Conservation (phyloP, 2,329 filamentous ascomycete genomes). For the Cladosporium sp. region DNA sequence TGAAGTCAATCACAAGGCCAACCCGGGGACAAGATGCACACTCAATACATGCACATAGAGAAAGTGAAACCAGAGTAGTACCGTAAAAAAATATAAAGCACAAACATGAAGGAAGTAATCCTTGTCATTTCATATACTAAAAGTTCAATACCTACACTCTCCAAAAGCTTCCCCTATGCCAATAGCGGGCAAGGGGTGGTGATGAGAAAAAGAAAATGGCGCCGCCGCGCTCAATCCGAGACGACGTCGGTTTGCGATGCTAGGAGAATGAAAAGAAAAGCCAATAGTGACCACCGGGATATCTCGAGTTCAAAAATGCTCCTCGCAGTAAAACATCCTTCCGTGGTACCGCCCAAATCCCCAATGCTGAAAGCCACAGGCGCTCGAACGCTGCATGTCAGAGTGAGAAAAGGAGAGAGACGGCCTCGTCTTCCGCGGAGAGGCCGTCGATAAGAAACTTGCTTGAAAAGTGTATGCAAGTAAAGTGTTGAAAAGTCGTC, state of each 20-base stretch:
- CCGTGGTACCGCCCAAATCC: neutral
- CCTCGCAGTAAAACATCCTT: neutral
- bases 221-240: neutral
- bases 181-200: neutral
- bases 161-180: neutral
- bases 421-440: slow-evolving; percentile 10
- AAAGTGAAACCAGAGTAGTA: neutral
- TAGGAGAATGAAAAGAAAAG: neutral
- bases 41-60: neutral
- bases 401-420: neutral
- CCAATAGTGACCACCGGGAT: slow-evolving; percentile 4
- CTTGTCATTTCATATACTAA: slow-evolving; percentile 5
- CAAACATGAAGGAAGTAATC: neutral
- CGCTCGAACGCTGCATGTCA: slow-evolving; percentile 16
- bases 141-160: neutral
- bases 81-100: neutral
- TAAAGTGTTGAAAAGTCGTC: neutral
- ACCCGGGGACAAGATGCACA: neutral
- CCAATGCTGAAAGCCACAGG: slow-evolving; percentile 3
- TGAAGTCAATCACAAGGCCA: neutral
- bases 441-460: neutral
- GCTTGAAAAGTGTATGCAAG: slow-evolving; percentile 2
- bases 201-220: neutral
- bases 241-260: neutral
- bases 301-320: slow-evolving; percentile 7